These are phyloP conservation scores for Salix brachista DNA, from an alignment of 345 rosid genomes.

Conservation along the genomic window DNA sequence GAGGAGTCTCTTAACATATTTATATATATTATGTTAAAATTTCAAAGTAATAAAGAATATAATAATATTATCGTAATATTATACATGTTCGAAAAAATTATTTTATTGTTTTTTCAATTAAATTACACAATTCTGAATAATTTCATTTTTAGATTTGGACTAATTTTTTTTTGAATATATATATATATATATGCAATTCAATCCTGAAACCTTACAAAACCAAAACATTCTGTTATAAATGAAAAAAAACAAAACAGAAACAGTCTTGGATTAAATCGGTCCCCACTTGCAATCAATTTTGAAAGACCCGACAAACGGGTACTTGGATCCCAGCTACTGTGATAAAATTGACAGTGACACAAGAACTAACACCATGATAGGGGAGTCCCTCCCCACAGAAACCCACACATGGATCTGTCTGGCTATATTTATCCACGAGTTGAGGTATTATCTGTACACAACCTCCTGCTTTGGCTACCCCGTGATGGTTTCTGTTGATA, in stretches of 20 bases:
- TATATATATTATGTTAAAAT: too few species aligned
- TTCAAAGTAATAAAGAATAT: too few species aligned
- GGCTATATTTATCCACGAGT: background rate
- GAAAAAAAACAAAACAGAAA: too few species aligned
- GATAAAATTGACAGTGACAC: constrained; percentile 31
- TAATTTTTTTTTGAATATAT: too few species aligned
- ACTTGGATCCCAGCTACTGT: constrained; percentile 5
- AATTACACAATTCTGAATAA: too few species aligned
- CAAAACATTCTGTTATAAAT: too few species aligned
- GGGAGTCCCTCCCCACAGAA: background rate
- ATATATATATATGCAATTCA: accelerated
- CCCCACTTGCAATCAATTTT: constrained; percentile 26
- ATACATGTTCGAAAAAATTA: too few species aligned
- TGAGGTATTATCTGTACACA: background rate
- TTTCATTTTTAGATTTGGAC: too few species aligned
- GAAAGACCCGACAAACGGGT: constrained; percentile 11
- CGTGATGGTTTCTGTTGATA: constrained; percentile 3
- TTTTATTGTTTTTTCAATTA: too few species aligned
- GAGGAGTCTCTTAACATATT: too few species aligned
- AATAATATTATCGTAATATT: too few species aligned
- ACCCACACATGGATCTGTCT: constrained; percentile 13
- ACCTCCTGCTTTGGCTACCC: constrained; percentile 7
- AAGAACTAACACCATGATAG: constrained; percentile 31
- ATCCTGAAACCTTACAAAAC: too few species aligned
- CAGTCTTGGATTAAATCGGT: constrained; percentile 1